phyloP scores from a whole-genome alignment of 257 asterid genomes.

The Dorcoceras hygrometricum region DNA sequence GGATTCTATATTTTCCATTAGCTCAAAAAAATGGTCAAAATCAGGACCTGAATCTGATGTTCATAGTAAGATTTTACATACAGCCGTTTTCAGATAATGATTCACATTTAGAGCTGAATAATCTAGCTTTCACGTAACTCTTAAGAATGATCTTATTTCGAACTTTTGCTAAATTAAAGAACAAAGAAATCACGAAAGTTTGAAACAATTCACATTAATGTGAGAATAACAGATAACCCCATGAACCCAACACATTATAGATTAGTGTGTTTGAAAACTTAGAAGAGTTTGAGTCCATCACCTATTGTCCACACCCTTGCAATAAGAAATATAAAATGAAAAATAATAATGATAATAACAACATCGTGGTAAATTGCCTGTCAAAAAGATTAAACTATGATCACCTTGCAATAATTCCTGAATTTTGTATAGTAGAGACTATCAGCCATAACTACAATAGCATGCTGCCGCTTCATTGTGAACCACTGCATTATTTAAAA shows the following conservation, averaged over 20 bases:
- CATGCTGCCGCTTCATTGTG: constrained; percentile 78
- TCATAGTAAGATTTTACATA: neutral
- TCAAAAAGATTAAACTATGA: neutral
- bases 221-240: neutral
- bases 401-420: constrained; percentile 63
- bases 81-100: neutral
- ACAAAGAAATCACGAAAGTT: neutral
- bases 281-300: constrained; percentile 4
- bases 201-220: constrained; percentile 8
- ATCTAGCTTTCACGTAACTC: neutral
- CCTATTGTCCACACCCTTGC: constrained; percentile 13
- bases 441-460: constrained; percentile 57
- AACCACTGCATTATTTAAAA: constrained; percentile 60
- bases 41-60: neutral
- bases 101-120: neutral
- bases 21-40: neutral
- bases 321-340: neutral
- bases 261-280: constrained; percentile 1
- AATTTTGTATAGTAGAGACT: constrained; percentile 60
- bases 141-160: neutral
- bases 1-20: neutral
- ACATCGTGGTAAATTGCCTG: constrained; percentile 30
- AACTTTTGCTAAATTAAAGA: neutral
- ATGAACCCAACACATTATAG: neutral
- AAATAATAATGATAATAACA: constrained; percentile 22